These are phyloP conservation scores for Trichoderma semiorbis DNA, from an alignment of 2,329 filamentous ascomycete genomes.

Conservation along the genomic window DNA sequence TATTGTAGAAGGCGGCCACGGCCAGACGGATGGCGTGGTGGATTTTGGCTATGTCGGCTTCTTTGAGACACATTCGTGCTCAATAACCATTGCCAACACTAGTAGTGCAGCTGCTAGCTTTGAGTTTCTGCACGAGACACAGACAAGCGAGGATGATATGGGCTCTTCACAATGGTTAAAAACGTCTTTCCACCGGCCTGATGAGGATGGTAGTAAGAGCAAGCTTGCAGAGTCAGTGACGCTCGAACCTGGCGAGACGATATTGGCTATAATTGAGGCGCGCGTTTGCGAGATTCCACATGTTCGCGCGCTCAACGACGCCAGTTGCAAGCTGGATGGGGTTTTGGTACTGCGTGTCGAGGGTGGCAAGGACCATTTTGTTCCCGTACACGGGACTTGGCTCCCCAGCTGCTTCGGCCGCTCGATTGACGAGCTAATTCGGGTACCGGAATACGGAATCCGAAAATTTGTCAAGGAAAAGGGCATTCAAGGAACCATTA, in stretches of 20 bases:
- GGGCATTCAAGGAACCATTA: constrained; percentile 47
- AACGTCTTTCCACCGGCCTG: constrained; percentile 55
- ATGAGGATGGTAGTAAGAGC: constrained; percentile 31
- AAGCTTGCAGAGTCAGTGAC: constrained; percentile 52
- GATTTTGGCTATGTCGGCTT: constrained; percentile 77
- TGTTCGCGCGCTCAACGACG: constrained; percentile 69
- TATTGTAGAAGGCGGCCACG: constrained; percentile 61
- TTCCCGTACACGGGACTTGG: constrained; percentile 77
- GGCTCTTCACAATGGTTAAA: constrained; percentile 61
- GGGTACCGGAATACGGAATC: constrained; percentile 78
- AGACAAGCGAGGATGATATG: constrained; percentile 42
- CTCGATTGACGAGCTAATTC: constrained; percentile 83
- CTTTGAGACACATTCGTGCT: constrained; percentile 60
- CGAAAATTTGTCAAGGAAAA: constrained; percentile 46
- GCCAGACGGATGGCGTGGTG: constrained; percentile 54
- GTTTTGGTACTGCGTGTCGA: constrained; percentile 81
- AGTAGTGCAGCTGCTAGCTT: constrained; percentile 77
- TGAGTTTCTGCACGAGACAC: constrained; percentile 66
- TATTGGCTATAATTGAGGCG: constrained; percentile 65
- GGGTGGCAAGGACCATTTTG: constrained; percentile 85
- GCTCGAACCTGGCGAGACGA: constrained; percentile 80
- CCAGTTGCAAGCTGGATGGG: constrained; percentile 67
- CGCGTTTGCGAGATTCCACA: constrained; percentile 62
- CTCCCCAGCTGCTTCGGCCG: constrained; percentile 77
- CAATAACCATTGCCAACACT: constrained; percentile 87